Percentiles rank a stretch among this genome's conserved stretches.
These are phyloP conservation scores for Penicillium brasilianum DNA, from an alignment of 2,329 filamentous ascomycete genomes.

Conservation along the genomic window DNA sequence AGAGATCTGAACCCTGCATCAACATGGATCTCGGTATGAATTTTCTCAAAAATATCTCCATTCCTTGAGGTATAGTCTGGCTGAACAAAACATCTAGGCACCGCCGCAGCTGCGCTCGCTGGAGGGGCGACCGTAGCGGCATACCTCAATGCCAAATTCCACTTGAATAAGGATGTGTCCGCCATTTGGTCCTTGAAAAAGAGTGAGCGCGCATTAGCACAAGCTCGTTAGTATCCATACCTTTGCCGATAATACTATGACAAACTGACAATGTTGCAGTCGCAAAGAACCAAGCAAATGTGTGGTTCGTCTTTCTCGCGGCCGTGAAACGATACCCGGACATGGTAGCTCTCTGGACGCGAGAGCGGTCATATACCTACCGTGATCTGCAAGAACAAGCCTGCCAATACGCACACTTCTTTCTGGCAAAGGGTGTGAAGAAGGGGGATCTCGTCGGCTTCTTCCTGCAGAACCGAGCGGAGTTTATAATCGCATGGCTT, in stretches of 20 bases:
- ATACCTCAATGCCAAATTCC: constrained; percentile 67
- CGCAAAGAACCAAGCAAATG: constrained; percentile 59
- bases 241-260: background rate
- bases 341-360: constrained; percentile 70
- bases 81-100: constrained; percentile 18
- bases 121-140: constrained; percentile 37
- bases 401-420: constrained; percentile 67
- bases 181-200: constrained; percentile 52
- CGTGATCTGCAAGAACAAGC: constrained; percentile 60
- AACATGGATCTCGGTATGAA: constrained; percentile 22
- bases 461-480: constrained; percentile 70
- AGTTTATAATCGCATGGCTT: constrained; percentile 70
- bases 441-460: constrained; percentile 67
- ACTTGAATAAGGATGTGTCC: constrained; percentile 66
- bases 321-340: constrained; percentile 58
- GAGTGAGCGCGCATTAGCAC: constrained; percentile 52
- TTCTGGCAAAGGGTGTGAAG: constrained; percentile 62
- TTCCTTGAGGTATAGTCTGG: background rate
- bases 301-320: constrained; percentile 70
- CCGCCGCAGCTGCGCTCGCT: constrained; percentile 34
- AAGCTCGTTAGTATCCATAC: constrained; percentile 53
- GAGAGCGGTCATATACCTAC: constrained; percentile 65
- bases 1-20: background rate
- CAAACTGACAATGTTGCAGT: constrained; percentile 39
- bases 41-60: background rate